Percentiles rank a stretch among this genome's conserved stretches.
Conservation (phyloP, 2,329 filamentous ascomycete genomes). For the Curvularia hawaiiensis region DNA sequence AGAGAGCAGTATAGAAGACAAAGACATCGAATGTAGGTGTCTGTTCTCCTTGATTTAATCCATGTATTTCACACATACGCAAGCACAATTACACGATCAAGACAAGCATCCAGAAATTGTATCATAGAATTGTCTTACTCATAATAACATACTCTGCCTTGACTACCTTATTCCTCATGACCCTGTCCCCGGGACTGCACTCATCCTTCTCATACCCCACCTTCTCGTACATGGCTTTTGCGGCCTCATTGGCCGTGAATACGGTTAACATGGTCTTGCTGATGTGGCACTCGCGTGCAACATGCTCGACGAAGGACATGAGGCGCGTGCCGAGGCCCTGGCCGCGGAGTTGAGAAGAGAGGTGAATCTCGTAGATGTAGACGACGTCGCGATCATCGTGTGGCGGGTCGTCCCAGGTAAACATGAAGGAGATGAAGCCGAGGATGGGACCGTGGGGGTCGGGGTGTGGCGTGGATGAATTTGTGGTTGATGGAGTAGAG, state of each 20-base stretch:
- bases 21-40: background rate
- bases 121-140: constrained; percentile 27
- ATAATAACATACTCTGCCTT: constrained; percentile 36
- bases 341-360: constrained; percentile 62
- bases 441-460: constrained; percentile 15
- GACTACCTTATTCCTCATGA: constrained; percentile 27
- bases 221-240: constrained; percentile 64
- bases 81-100: background rate
- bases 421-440: constrained; percentile 66
- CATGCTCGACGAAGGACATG: constrained; percentile 60
- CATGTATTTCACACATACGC: background rate
- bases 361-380: constrained; percentile 81
- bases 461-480: background rate
- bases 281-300: constrained; percentile 62
- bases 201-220: constrained; percentile 62
- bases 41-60: background rate
- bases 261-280: constrained; percentile 76
- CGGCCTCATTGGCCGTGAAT: constrained; percentile 66
- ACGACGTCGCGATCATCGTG: constrained; percentile 60
- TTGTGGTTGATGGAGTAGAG: background rate
- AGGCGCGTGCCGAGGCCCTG: constrained; percentile 66
- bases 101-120: background rate
- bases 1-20: background rate
- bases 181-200: constrained; percentile 56
- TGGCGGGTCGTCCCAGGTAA: constrained; percentile 64